These are phyloP conservation scores for Ophidiomyces ophidiicola DNA, from an alignment of 2,329 filamentous ascomycete genomes.

Conservation along the genomic window DNA sequence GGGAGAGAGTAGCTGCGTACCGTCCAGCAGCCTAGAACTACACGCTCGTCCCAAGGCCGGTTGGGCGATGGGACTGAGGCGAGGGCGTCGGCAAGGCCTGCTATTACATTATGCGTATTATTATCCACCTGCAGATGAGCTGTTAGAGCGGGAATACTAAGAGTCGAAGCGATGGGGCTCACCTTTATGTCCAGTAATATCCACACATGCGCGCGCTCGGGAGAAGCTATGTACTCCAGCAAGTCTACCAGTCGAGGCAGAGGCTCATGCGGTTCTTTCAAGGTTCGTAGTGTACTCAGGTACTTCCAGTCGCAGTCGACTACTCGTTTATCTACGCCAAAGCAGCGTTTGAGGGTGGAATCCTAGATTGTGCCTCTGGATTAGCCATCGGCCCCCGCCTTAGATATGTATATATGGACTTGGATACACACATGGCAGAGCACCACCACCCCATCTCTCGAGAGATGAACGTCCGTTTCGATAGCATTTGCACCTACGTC, in stretches of 20 bases:
- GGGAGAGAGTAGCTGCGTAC: conserved; percentile 30
- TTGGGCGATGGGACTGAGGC: conserved; percentile 37
- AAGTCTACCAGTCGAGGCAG: conserved; percentile 68
- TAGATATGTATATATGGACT: conserved; percentile 2
- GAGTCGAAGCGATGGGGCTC: conserved; percentile 12
- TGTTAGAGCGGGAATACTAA: conserved; percentile 5
- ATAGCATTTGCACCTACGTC: conserved; percentile 64
- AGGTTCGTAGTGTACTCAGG: conserved; percentile 54
- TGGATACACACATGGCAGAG: conserved; percentile 59
- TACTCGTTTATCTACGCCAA: conserved; percentile 59
- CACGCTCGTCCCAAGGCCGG: conserved; percentile 56
- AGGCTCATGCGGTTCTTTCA: conserved; percentile 52
- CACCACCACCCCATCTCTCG: conserved; percentile 71
- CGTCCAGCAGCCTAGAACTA: conserved; percentile 75
- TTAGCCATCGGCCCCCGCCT: background rate
- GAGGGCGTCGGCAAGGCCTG: conserved; percentile 53
- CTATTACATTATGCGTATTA: conserved; percentile 54
- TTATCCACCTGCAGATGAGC: conserved; percentile 24
- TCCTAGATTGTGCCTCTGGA: conserved; percentile 46
- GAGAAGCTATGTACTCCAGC: conserved; percentile 55
- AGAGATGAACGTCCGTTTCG: conserved; percentile 79
- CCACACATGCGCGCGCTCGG: conserved; percentile 59
- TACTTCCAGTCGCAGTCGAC: conserved; percentile 66
- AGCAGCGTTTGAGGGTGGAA: conserved; percentile 64
- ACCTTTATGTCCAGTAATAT: conserved; percentile 81